A percentile compares a stretch with the other conserved stretches of the same genome.
These are phyloP conservation scores for Podospora australis DNA, from an alignment of 495 filamentous ascomycete genomes.

Conservation along the genomic window DNA sequence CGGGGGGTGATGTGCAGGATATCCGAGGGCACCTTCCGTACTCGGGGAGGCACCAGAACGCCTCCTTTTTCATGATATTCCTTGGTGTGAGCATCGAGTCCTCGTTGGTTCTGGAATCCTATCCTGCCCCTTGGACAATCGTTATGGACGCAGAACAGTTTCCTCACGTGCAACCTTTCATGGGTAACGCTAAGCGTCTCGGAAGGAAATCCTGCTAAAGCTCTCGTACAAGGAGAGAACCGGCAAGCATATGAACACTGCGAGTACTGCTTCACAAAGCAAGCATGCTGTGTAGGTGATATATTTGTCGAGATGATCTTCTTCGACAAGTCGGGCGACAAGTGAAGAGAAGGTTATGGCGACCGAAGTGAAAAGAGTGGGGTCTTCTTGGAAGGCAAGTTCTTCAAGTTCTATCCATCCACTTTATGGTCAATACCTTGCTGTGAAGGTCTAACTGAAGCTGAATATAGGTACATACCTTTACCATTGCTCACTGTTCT, in stretches of 20 bases:
- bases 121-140: not conserved
- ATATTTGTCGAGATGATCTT: not conserved
- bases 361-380: not conserved
- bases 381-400: not conserved
- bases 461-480: not conserved
- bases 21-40: not conserved
- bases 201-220: not conserved
- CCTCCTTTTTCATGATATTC: not conserved
- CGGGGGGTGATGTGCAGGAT: too few relatives aligned
- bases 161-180: not conserved
- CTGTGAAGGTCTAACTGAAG: not conserved
- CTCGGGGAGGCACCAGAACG: not conserved
- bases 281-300: not conserved
- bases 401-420: not conserved
- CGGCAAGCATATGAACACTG: not conserved
- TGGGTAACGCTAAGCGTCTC: not conserved
- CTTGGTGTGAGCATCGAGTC: not conserved
- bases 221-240: not conserved
- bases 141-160: not conserved
- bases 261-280: not conserved
- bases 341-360: not conserved
- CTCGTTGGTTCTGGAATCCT: not conserved
- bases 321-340: not conserved
- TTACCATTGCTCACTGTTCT: not conserved
- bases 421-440: not conserved